Conservation (phyloP, 208 protist genomes). For the Leishmania tropica region DNA sequence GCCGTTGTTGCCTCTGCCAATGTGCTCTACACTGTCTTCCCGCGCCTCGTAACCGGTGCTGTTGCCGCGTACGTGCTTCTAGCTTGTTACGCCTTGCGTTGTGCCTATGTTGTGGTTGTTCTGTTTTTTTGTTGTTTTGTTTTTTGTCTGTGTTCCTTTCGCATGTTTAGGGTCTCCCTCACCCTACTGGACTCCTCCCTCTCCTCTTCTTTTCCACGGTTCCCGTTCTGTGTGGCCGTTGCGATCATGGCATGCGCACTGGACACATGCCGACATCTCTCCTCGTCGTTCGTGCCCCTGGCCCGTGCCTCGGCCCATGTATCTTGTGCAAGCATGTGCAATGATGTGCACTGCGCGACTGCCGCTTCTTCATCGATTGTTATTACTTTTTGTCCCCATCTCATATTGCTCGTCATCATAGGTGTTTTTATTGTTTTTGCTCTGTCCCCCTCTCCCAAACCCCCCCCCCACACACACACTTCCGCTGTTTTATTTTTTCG, state of each 20-base stretch:
- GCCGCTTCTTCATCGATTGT: constrained; percentile 32
- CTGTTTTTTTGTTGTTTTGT: not conserved
- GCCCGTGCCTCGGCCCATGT: not conserved
- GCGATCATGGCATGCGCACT: not conserved
- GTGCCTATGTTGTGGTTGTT: not conserved
- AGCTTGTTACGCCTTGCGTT: too few species aligned
- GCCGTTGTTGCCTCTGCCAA: not conserved
- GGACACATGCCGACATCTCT: not conserved
- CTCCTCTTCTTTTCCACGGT: not conserved
- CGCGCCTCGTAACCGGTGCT: not conserved
- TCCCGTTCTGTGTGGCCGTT: not conserved
- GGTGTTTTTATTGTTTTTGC: not conserved
- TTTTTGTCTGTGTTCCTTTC: not conserved
- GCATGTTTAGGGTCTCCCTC: not conserved
- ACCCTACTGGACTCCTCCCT: not conserved
- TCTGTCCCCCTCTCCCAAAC: too few species aligned
- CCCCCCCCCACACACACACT: not conserved
- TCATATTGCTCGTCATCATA: constrained; percentile 6
- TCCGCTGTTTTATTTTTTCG: not conserved
- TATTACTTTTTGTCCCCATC: constrained; percentile 18
- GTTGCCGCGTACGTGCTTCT: not conserved
- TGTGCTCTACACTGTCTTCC: not conserved
- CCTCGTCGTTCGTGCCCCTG: not conserved
- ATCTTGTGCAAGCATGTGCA: not conserved
- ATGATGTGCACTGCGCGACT: constrained; percentile 22